These are phyloP conservation scores for Suillus ampliporus DNA, from an alignment of 768 basidiomycete species.

Conservation along the genomic window DNA sequence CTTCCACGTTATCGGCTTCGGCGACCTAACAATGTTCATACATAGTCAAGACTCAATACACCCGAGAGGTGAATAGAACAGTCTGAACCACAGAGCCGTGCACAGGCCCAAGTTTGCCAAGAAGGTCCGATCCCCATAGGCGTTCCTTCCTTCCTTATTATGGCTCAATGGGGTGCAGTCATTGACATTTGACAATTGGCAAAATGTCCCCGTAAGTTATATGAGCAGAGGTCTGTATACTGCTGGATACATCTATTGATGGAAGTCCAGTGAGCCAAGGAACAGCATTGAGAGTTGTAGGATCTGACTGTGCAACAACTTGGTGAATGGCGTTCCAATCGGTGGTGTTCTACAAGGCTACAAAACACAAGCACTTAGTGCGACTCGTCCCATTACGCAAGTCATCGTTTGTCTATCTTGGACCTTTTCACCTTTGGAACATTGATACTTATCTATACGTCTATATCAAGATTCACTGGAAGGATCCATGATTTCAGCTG, in stretches of 20 bases:
- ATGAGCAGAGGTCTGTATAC: background rate
- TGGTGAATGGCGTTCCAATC: too few species aligned
- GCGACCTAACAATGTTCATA: background rate
- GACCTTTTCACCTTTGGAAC: background rate
- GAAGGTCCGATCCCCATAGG: background rate
- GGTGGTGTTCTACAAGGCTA: too few species aligned
- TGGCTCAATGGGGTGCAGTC: background rate
- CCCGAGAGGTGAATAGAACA: background rate
- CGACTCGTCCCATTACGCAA: background rate
- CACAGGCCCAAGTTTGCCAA: background rate
- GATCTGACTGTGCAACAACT: too few species aligned
- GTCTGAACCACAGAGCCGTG: too few species aligned
- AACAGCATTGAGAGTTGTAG: too few species aligned
- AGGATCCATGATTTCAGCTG: too few species aligned
- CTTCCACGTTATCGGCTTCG: constrained; percentile 1
- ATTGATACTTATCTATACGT: background rate
- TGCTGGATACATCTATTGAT: too few species aligned
- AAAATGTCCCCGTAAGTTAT: too few species aligned
- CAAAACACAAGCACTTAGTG: too few species aligned
- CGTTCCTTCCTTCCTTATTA: background rate
- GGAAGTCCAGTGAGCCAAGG: too few species aligned
- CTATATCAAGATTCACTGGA: background rate
- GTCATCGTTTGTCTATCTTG: background rate
- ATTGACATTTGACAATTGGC: background rate
- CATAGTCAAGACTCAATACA: background rate